Evolutionary conservation across 2,329 filamentous ascomycete species (phyloP).

Genomic region (Phyllosticta paracitricarpa): DNA sequence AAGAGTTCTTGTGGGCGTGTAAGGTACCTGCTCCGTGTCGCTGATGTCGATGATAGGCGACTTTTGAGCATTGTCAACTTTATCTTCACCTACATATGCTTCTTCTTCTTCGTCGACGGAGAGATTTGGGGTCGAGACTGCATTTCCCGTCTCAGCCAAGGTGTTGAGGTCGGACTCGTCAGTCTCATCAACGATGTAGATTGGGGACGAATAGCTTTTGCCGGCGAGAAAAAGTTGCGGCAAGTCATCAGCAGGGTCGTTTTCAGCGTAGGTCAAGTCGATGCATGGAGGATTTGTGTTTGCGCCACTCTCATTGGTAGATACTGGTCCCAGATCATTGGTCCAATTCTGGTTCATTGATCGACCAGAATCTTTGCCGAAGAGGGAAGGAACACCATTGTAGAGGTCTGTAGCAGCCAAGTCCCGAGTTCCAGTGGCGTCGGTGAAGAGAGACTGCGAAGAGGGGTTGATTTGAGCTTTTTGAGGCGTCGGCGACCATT

Average conservation of each 20-base stretch:
- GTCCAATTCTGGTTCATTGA: no score
- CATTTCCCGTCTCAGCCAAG: background rate
- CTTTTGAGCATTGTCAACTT: background rate
- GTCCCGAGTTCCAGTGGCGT: background rate
- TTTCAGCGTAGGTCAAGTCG: background rate
- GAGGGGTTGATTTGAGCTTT: background rate
- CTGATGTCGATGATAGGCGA: background rate
- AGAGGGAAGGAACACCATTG: background rate
- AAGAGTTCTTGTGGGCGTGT: background rate
- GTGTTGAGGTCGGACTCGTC: background rate
- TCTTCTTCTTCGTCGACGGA: background rate
- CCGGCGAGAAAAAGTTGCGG: background rate
- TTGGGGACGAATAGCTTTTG: background rate
- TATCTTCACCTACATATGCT: background rate
- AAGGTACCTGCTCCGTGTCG: background rate
- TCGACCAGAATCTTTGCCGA: background rate
- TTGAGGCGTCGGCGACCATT: background rate
- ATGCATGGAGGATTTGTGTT: background rate
- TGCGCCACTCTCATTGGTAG: no score
- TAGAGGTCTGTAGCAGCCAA: background rate
- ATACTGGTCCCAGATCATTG: no score
- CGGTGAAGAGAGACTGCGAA: background rate
- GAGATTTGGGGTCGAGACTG: background rate
- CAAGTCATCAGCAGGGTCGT: background rate
- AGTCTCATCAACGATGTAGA: background rate